Conservation (phyloP, 2,329 filamentous ascomycete species). For the Epichloe gansuensis region DNA sequence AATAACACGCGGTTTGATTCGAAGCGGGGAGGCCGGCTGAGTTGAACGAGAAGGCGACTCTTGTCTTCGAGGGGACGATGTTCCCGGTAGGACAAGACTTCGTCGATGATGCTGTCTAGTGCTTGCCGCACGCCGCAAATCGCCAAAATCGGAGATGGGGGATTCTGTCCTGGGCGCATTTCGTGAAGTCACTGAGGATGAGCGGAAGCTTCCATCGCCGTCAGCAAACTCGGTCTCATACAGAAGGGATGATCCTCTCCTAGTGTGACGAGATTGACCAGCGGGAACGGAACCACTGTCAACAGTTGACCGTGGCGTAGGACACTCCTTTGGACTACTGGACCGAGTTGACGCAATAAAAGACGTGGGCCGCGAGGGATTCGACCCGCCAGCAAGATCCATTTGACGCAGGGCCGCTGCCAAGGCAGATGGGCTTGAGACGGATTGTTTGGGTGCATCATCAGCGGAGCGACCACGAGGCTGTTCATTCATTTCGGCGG, state of each 20-base stretch:
- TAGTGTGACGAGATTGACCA: conserved; percentile 48
- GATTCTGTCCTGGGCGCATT: conserved; percentile 67
- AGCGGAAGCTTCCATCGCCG: conserved; percentile 80
- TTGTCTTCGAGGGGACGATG: conserved; percentile 70
- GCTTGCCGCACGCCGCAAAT: conserved; percentile 62
- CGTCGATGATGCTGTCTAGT: conserved; percentile 73
- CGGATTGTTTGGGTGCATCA: conserved; percentile 8
- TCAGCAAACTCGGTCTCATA: conserved; percentile 74
- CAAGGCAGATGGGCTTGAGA: conserved; percentile 36
- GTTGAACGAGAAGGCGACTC: conserved; percentile 73
- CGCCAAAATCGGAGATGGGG: conserved; percentile 73
- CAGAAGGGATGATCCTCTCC: conserved; percentile 59
- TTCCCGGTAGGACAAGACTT: conserved; percentile 69
- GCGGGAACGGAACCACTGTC: conserved; percentile 40
- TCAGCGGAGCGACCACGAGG: conserved; percentile 8
- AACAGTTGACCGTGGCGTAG: conserved; percentile 76
- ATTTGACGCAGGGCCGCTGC: conserved; percentile 38
- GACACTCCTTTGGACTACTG: conserved; percentile 79
- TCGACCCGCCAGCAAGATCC: conserved; percentile 17
- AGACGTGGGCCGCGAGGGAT: conserved; percentile 35
- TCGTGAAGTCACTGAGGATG: conserved; percentile 59
- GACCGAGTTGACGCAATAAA: conserved; percentile 64
- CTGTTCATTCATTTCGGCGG: conserved; percentile 6
- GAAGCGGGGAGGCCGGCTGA: conserved; percentile 73
- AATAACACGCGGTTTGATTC: conserved; percentile 67